Conservation (phyloP, 2,329 filamentous ascomycete species). For the Aspergillus chevalieri region DNA sequence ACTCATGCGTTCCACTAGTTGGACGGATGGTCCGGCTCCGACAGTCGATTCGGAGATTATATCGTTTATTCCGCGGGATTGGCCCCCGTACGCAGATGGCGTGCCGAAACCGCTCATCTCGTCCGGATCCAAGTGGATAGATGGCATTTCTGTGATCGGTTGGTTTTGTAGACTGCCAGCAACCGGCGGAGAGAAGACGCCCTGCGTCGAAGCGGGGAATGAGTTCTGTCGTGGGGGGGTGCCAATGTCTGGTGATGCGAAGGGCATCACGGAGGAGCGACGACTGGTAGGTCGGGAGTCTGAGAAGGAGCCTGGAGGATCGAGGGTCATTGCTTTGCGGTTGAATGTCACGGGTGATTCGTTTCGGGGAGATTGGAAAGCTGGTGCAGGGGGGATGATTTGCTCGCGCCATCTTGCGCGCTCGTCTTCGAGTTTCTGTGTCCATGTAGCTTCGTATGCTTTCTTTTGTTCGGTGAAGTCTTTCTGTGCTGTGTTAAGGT, state of each 20-base stretch:
- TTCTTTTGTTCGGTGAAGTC: conserved; percentile 56
- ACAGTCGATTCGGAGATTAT: conserved; percentile 85
- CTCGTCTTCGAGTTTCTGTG: conserved; percentile 60
- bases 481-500: conserved; percentile 53
- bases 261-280: conserved; percentile 35
- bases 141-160: conserved; percentile 25
- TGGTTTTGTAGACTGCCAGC: conserved; percentile 16
- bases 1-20: conserved; percentile 93
- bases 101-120: conserved; percentile 34
- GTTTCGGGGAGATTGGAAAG: conserved; percentile 32
- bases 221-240: conserved; percentile 45
- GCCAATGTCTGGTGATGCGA: conserved; percentile 29
- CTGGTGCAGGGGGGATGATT: conserved; percentile 18
- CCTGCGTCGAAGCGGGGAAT: conserved; percentile 18
- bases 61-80: conserved; percentile 64
- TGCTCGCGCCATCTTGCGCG: conserved; percentile 54
- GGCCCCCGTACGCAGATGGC: conserved; percentile 32
- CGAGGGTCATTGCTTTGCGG: conserved; percentile 34
- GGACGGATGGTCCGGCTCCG: conserved; percentile 84
- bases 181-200: conserved; percentile 23
- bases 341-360: conserved; percentile 38
- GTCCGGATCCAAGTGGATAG: conserved; percentile 44
- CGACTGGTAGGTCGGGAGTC: conserved; percentile 36
- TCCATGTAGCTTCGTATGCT: conserved; percentile 50
- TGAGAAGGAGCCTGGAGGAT: conserved; percentile 31